Evolutionary conservation across 228 moss, liverwort and hornwort genomes (phyloP), one percentile per base, ranked within the genome.

Genomic region (Sphagnum magellanicum): DNA sequence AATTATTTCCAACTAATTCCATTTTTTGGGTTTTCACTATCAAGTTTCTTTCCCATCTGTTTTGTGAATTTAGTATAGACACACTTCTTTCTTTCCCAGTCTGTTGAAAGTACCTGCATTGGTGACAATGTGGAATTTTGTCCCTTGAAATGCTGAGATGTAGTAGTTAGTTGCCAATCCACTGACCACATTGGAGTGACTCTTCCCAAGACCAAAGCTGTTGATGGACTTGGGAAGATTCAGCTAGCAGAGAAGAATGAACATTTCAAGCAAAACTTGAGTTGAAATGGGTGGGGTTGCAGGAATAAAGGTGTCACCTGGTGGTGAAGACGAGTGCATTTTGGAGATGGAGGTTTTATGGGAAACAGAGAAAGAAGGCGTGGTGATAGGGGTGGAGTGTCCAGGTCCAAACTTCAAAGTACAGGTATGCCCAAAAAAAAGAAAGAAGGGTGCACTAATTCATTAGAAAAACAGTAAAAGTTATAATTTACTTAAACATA

Each of bases 341-440:
- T 12, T 97, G 76, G 96, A 97, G 79, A 79, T 90, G 10, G 74
- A 79, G 64, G 63, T 97, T 17, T 66, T 63, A 14, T 96, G 96
- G 96, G 70, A 76, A 15, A 84, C 90, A 6, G 72, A 76, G 6
- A 79, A 81, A 51, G 96, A 92, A 59, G 76, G 89, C 65, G 68
- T 92, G 59, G 69, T 74, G 14, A 66, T 97, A 55, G 77, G 77
- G 10, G 79, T 97, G 70, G 80, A 97, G 63, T 78, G 73, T 8
- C 81, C 83, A n/a, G 96, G 96, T 6, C 96, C 93, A 9, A 76
- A 93, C 71, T 85, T 89, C 51, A 68, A 88, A 76, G 96, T 87
- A 48, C 84, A 92, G 92, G 96, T 96, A 68, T 50, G 8, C 32
- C 32, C 32, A 32, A 32, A 2, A 32, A 3, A 3, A 32, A 32